phyloP scores from a whole-genome alignment of 257 asterid species.

The Cinchona pubescens region DNA sequence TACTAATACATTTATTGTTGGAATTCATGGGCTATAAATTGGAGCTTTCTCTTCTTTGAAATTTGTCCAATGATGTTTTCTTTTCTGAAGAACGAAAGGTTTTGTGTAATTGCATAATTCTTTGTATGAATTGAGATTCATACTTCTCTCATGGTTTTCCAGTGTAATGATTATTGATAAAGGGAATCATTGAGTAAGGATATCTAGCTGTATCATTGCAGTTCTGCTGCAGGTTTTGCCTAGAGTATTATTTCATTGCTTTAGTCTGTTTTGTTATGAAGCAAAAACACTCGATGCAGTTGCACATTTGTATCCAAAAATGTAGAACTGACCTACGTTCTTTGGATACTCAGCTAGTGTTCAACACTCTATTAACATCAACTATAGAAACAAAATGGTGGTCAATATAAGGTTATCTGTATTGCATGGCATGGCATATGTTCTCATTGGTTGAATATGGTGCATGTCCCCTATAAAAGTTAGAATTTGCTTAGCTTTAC shows the following conservation, averaged over 20 bases:
- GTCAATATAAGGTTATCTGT: neutral
- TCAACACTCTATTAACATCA: neutral
- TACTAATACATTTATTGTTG: conserved; percentile 41
- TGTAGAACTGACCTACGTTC: neutral
- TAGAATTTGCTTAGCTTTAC: neutral
- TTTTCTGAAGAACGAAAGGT: conserved; percentile 1
- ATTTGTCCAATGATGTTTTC: neutral
- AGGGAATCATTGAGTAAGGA: neutral
- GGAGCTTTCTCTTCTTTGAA: conserved; percentile 22
- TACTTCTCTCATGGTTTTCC: neutral
- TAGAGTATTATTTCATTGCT: neutral
- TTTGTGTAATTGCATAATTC: neutral
- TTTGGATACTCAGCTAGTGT: neutral
- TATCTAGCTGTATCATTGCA: neutral
- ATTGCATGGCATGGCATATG: neutral
- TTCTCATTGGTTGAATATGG: neutral
- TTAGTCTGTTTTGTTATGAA: neutral
- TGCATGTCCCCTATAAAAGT: neutral
- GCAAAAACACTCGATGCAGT: neutral
- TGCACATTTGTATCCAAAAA: neutral
- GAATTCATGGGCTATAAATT: conserved; percentile 27
- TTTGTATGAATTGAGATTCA: neutral
- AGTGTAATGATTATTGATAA: neutral
- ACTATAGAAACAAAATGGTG: neutral
- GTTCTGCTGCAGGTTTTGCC: neutral